phyloP scores from a whole-genome alignment of 352 stramenopile species.

The Globisporangium viniferum region DNA sequence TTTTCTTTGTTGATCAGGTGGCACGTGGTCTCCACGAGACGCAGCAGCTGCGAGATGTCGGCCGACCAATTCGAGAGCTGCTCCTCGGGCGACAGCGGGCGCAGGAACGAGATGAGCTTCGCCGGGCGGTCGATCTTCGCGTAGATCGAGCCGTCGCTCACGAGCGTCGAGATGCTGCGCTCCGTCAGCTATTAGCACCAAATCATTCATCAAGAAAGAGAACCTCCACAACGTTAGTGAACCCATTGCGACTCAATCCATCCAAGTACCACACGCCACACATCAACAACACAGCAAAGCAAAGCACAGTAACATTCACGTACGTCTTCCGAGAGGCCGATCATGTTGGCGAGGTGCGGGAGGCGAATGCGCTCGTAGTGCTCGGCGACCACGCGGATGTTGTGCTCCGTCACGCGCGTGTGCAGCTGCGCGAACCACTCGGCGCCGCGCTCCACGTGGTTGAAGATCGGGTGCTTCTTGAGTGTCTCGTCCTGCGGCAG shows the following conservation, averaged over 20 bases:
- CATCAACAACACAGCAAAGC: neutral
- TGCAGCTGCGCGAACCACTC: constrained; percentile 91
- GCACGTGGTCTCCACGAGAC: constrained; percentile 96
- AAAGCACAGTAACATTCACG: constrained; percentile 17
- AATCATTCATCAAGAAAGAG: neutral
- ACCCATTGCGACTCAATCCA: neutral
- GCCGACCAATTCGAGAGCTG: constrained; percentile 95
- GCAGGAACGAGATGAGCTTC: constrained; percentile 94
- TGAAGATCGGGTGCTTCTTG: constrained; percentile 85
- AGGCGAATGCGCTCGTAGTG: constrained; percentile 96
- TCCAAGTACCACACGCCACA: neutral
- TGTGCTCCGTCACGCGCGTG: constrained; percentile 95
- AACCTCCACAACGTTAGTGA: neutral
- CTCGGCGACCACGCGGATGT: constrained; percentile 92
- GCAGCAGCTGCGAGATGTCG: constrained; percentile 95
- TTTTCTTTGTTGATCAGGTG: constrained; percentile 99
- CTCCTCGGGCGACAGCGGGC: constrained; percentile 89
- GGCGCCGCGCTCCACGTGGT: constrained; percentile 51
- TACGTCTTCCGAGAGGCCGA: constrained; percentile 90
- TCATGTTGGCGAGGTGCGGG: constrained; percentile 91
- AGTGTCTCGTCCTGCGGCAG: constrained; percentile 85
- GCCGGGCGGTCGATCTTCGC: constrained; percentile 98
- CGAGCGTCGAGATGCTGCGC: constrained; percentile 84
- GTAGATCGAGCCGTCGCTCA: constrained; percentile 92
- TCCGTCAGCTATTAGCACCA: constrained; percentile 58